Evolutionary conservation across 176 grass and related monocot genomes (phyloP).

Genomic region (Bothriochloa decipiens): DNA sequence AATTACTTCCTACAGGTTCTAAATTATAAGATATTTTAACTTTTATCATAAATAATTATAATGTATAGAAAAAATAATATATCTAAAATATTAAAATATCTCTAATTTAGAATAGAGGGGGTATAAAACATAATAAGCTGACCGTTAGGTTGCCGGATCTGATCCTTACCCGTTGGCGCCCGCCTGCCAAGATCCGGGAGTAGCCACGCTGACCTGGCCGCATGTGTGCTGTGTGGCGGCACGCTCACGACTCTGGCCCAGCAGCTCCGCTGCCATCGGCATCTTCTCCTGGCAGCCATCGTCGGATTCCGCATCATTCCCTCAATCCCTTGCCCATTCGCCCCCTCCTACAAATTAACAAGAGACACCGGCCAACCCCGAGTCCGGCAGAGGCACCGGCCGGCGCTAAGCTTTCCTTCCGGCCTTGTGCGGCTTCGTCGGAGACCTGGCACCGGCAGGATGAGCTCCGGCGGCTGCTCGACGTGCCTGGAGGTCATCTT

Average conservation of each 20-base stretch:
- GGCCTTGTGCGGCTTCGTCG: not conserved
- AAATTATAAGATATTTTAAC: too few relatives aligned
- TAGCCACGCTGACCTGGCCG: slow-evolving; percentile 28
- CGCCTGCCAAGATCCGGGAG: not conserved
- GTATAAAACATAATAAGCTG: not conserved
- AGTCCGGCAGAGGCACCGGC: not conserved
- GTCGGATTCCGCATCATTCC: not conserved
- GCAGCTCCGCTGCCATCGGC: slow-evolving; percentile 23
- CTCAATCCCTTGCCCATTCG: not conserved
- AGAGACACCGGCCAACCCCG: not conserved
- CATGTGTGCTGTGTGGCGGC: slow-evolving; percentile 25
- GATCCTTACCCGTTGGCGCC: slow-evolving; percentile 8
- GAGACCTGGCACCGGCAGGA: slow-evolving; percentile 1
- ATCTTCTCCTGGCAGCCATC: slow-evolving; percentile 43
- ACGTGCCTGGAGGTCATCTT: slow-evolving; percentile 66
- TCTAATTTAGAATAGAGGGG: too few relatives aligned
- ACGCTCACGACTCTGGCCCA: not conserved
- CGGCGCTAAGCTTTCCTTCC: not conserved
- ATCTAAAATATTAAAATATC: too few relatives aligned
- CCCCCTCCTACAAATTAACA: not conserved
- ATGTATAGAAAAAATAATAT: too few relatives aligned
- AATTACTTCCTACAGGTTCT: too few relatives aligned
- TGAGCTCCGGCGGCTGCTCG: slow-evolving; percentile 63
- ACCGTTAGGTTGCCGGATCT: not conserved
- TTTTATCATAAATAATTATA: too few relatives aligned